phyloP scores from a whole-genome alignment of 2,329 filamentous ascomycete species.

The Gaeumannomyces tritici region DNA sequence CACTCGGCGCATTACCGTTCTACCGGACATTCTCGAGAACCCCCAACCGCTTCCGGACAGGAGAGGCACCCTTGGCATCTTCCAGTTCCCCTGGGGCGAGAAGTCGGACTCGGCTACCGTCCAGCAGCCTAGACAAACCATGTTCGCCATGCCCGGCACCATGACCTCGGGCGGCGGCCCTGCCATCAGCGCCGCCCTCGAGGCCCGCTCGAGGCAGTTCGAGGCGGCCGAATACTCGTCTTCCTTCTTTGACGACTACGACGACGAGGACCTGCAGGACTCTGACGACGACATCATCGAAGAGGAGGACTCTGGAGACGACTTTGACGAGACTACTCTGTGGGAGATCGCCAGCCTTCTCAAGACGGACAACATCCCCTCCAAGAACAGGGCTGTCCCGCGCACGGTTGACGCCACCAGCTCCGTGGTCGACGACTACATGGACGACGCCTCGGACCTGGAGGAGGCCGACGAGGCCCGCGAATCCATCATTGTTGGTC shows the following conservation, averaged over 20 bases:
- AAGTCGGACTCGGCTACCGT: constrained; percentile 45
- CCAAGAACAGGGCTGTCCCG: constrained; percentile 40
- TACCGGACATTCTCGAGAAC: constrained; percentile 55
- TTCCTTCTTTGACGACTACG: constrained; percentile 53
- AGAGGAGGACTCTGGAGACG: constrained; percentile 33
- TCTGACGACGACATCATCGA: constrained; percentile 26
- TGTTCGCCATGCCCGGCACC: constrained; percentile 39
- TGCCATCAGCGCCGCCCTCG: constrained; percentile 17
- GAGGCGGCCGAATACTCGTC: constrained; percentile 32
- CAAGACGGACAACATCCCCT: constrained; percentile 40
- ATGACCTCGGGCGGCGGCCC: constrained; percentile 34
- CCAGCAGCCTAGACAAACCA: constrained; percentile 20
- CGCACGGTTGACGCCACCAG: constrained; percentile 11
- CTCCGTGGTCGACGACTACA: constrained; percentile 22
- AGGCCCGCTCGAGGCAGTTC: constrained; percentile 23
- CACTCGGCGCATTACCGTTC: constrained; percentile 45
- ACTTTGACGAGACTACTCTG: constrained; percentile 51
- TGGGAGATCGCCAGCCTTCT: constrained; percentile 56
- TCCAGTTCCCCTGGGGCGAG: constrained; percentile 59
- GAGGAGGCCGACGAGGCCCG: constrained; percentile 12
- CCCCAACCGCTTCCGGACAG: constrained; percentile 49
- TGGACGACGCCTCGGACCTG: constrained; percentile 16
- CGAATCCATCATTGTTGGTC: constrained; percentile 22
- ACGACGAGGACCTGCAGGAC: constrained; percentile 35
- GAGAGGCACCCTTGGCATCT: constrained; percentile 51